Evolutionary conservation across 2,329 filamentous ascomycete species (phyloP), one percentile per base, ranked within the genome.

Genomic region (Hypoxylon sp.): DNA sequence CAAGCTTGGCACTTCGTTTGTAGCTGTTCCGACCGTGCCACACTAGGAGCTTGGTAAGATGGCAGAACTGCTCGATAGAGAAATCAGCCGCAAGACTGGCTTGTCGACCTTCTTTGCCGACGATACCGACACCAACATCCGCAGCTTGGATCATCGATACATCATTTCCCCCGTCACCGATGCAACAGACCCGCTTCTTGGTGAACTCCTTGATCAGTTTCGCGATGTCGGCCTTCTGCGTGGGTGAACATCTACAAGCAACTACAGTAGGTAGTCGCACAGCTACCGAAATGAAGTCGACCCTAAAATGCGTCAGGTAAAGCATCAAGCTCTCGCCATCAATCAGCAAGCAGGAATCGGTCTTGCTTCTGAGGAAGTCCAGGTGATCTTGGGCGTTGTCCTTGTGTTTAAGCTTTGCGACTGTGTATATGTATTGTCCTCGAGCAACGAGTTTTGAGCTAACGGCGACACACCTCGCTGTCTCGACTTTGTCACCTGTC

Each of bases 111-210:
- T 99, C 96, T 83, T 99, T 99, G 67, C 96, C 96, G 0, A 98
- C 96, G 69, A 99, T 99, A 68, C 96, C 96, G 27, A 99, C 95
- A 68, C 97, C 97, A 0, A 99, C 95, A 77, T 99, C 96, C 0
- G 97, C 96, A 6, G 96, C 95, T 84, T 98, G 96, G 74, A 99
- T 99, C 96, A 99, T 99, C 73, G 92, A 95, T 4, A 99, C 96
- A 79, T 99, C 97, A 81, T 99, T 99, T 75, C 97, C 96, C 72
- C 96, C 96, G 77, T 99, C 96, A 40, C 96, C 96, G 73, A 99
- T 99, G 78, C 96, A 98, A 82, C 95, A 97, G 14, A 98, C 93
- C 13, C 97, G 92, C 81, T 98, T 98, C 80, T 93, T 94, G 20
- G 96, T 99, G 81, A 93, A 91, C 56, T 92, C 89, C 68, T 95